These are phyloP conservation scores for Buddleja alternifolia DNA, from an alignment of 257 asterid genomes.

Conservation along the genomic window DNA sequence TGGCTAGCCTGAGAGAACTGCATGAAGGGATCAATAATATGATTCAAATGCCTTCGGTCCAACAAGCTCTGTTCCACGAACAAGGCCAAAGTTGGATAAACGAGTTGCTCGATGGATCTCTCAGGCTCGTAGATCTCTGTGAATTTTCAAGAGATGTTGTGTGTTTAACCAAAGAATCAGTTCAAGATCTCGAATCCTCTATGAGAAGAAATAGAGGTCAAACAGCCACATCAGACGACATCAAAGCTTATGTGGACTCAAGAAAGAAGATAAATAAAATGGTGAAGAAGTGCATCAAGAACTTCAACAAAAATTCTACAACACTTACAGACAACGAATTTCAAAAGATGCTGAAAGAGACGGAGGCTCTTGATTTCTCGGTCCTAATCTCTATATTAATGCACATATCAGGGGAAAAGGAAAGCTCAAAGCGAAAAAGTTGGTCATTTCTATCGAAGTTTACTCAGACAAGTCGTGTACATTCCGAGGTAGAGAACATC, in stretches of 20 bases:
- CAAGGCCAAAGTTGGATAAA: too few relatives aligned
- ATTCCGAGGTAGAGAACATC: not conserved
- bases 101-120: too few relatives aligned
- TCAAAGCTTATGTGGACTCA: too few relatives aligned
- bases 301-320: not conserved
- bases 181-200: conserved; percentile 38
- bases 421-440: not conserved
- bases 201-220: conserved; percentile 34
- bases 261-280: too few relatives aligned
- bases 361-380: conserved; percentile 19
- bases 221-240: conserved; percentile 8
- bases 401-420: conserved; percentile 14
- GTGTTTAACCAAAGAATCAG: conserved; percentile 23
- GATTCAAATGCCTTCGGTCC: too few relatives aligned
- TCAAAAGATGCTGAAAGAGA: conserved; percentile 12
- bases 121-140: too few relatives aligned
- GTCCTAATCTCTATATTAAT: conserved; percentile 20
- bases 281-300: too few relatives aligned
- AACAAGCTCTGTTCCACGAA: too few relatives aligned
- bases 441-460: conserved; percentile 37
- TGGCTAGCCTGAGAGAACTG: conserved; percentile 39
- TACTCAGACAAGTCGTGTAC: not conserved
- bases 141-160: conserved; percentile 27
- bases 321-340: not conserved
- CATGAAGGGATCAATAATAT: too few relatives aligned